Conservation (phyloP, 768 basidiomycete species). For the Pholiota conissans region DNA sequence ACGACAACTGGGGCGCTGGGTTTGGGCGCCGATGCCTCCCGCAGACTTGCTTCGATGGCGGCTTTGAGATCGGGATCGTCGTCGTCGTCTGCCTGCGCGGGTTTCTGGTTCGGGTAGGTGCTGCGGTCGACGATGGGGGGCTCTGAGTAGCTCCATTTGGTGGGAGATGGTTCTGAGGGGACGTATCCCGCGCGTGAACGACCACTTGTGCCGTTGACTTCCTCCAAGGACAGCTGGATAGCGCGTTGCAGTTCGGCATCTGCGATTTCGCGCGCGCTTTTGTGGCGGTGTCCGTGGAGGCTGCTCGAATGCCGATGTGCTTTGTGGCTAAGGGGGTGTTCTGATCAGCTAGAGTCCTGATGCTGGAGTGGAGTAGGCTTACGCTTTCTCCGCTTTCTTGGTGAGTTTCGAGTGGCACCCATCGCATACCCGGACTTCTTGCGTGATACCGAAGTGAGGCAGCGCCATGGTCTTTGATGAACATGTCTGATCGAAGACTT, state of each 20-base stretch:
- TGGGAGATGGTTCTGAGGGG: constrained; percentile 56
- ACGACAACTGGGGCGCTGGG: constrained; percentile 75
- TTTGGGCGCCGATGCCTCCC: constrained; percentile 77
- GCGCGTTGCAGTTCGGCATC: constrained; percentile 93
- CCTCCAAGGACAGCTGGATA: constrained; percentile 87
- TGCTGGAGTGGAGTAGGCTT: neutral
- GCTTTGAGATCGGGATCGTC: constrained; percentile 91
- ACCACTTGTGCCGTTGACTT: constrained; percentile 54
- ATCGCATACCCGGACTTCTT: constrained; percentile 94
- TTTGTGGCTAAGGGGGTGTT: constrained; percentile 34
- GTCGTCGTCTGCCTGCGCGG: constrained; percentile 49
- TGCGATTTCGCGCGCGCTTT: constrained; percentile 57
- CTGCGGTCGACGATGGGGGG: constrained; percentile 67
- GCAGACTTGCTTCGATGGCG: constrained; percentile 92
- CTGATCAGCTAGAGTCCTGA: neutral
- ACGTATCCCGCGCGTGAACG: constrained; percentile 65
- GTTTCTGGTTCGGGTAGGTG: constrained; percentile 39
- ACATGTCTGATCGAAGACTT: constrained; percentile 94
- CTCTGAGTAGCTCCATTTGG: constrained; percentile 63
- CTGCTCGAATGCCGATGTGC: constrained; percentile 56
- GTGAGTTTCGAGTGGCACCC: constrained; percentile 78
- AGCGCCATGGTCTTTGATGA: constrained; percentile 82
- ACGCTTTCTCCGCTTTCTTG: constrained; percentile 64
- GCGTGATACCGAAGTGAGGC: constrained; percentile 90
- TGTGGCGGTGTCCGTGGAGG: constrained; percentile 53